Base-by-base conservation (phyloP, 169 alveolate species). In the Plasmodium reichenowi region DNA sequence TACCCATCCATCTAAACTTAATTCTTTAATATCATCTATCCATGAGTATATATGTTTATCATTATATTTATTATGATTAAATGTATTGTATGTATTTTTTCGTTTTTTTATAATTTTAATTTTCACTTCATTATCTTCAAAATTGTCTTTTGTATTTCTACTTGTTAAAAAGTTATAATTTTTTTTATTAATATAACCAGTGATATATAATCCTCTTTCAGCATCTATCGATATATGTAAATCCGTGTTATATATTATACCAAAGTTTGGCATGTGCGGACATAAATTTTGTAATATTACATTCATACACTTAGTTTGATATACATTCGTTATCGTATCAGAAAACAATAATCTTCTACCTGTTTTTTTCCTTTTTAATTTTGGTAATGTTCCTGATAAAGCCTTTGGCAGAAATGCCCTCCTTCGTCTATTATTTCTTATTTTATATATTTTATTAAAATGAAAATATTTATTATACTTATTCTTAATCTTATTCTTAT, bases 191-290 rank as follows among this genome's bases (percentile, higher is more conserved):
- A 93, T 93, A 47, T 66, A 93, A 0, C 96, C 96, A 24, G 93
- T 80, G 2, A 92, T 92, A 50, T 88, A 89, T 45, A 92, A 87
- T 22, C 97, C 96, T 43, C 94, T 83, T 59, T 92, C 95, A 5
- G 93, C 96, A 72, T 95, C 98, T 4, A 94, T 95, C 1, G 97
- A 93, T 50, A 94, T 92, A 48, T 93, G 93, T 20, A 94, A 47
- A 63, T 95, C 97, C 3, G 95, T 91, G 52, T 93, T 93, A 45
- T 93, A 94, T 29, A 87, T 85, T 9, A 93, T 64, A 1, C 95
- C 95, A 74, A 95, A 95, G 78, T 91, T 91, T 1, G 98, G 98
- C 68, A 95, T 88, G 85, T 95, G 97, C 6, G 93, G 93, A 9
- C 95, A 90, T 66, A 95, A 68, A 48, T 89, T 93, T 60, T 90